Base-by-base conservation (phyloP, 2,329 filamentous ascomycete genomes). In the Aspergillus sojae region DNA sequence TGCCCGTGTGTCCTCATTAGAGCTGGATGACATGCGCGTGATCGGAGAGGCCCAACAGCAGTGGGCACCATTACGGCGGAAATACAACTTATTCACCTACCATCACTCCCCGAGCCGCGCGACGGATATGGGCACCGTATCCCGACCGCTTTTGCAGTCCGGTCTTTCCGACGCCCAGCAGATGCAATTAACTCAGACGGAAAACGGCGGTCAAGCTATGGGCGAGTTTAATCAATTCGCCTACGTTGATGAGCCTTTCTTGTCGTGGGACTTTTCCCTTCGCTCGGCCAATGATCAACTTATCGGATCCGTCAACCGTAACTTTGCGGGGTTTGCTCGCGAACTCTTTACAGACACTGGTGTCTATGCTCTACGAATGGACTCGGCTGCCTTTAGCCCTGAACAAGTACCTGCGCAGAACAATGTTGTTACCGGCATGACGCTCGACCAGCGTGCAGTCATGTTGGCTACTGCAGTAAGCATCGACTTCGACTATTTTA, bases 401-500 rank as follows among this genome's bases (percentile, higher is more conserved):
- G 63, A 78, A 73, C 21, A 75, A 72, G 41, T 68, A 28, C 52
- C 68, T 57, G 30, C 65, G 26, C 62, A 71, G 39, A 60, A 43
- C 23, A 68, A 72, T 19, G 55, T 73, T 2, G 66, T 70, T 12
- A 77, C 78, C 1, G 85, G 85, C 4, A 88, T 90, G 86, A 88
- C 86, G 1, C 81, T 90, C 3, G 88, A 89, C 69, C 86, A 89
- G 72, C 81, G 88, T 59, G 88, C 88, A 3, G 82, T 89, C 30
- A 89, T 89, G 87, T 81, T 90, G 10, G 87, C 88, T 11, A 88
- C 87, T 0, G 88, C 88, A 7, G 87, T 89, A 14, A 86, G 81
- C 61, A 83, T 89, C 54, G 88, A 90, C 70, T 89, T 89, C 64
- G 88, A 90, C 71, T 90, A 89, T 74, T 90, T 90, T 77, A 89